These are phyloP conservation scores for Priceomyces carsonii DNA, from an alignment of 805 yeast genomes.

Conservation along the genomic window DNA sequence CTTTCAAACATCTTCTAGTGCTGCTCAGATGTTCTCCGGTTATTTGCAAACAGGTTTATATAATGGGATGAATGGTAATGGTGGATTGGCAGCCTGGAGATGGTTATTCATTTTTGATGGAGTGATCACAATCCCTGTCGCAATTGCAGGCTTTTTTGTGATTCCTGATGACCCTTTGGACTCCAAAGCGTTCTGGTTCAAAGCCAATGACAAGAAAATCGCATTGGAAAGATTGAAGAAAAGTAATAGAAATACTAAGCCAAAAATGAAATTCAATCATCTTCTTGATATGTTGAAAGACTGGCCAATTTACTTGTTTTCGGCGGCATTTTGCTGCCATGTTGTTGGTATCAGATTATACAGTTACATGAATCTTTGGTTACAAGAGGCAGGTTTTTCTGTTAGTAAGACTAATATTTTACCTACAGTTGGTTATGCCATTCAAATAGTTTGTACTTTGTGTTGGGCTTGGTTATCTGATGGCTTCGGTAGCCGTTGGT, in stretches of 20 bases:
- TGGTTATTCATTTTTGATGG: slow-evolving; percentile 45
- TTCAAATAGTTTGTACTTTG: not conserved
- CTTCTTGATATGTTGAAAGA: slow-evolving; percentile 1
- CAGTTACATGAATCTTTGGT: not conserved
- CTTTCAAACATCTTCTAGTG: slow-evolving; percentile 11
- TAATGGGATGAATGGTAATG: slow-evolving; percentile 31
- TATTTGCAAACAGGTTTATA: slow-evolving; percentile 21
- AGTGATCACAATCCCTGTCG: slow-evolving; percentile 34
- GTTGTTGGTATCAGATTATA: not conserved
- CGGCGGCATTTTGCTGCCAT: not conserved
- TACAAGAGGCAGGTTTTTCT: not conserved
- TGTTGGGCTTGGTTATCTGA: too few relatives aligned
- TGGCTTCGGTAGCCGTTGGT: too few relatives aligned
- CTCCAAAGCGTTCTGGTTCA: slow-evolving; percentile 16
- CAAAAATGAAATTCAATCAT: slow-evolving; percentile 3
- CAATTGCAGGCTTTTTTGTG: slow-evolving; percentile 37
- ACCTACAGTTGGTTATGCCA: not conserved
- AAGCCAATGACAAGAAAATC: slow-evolving; percentile 3
- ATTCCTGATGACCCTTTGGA: slow-evolving; percentile 42
- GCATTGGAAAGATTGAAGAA: slow-evolving; percentile 3
- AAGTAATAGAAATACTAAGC: slow-evolving; percentile 6
- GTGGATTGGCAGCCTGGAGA: slow-evolving; percentile 46
- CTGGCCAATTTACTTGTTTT: slow-evolving; percentile 8
- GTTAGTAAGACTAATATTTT: not conserved
- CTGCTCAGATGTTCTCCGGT: slow-evolving; percentile 15